These are phyloP conservation scores for Plasmodium billcollinsi DNA, from an alignment of 169 alveolate genomes.

Conservation along the genomic window DNA sequence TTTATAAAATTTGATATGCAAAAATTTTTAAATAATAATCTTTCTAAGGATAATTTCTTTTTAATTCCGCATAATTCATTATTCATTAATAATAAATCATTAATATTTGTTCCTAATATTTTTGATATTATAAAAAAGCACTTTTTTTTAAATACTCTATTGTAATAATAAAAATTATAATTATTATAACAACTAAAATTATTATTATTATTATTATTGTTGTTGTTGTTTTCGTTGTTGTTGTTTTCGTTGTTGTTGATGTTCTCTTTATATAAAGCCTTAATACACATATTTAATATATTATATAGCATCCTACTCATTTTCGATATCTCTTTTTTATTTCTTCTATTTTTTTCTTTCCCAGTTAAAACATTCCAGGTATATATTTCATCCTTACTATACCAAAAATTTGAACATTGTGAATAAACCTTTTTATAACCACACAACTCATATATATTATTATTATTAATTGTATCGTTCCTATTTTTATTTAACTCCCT, in stretches of 20 bases:
- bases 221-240: not conserved
- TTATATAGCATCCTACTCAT: constrained; percentile 37
- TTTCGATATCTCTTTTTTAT: constrained; percentile 33
- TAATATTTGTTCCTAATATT: constrained; percentile 30
- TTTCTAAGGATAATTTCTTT: constrained; percentile 19
- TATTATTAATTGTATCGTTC: not conserved
- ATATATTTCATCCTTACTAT: constrained; percentile 41
- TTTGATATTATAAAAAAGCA: constrained; percentile 56
- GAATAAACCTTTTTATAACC: not conserved
- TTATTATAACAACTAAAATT: no score
- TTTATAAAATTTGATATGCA: constrained; percentile 29
- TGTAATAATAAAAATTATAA: not conserved
- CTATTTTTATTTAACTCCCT: constrained; percentile 1
- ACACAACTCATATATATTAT: not conserved
- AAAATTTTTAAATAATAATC: constrained; percentile 36
- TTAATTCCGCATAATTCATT: not conserved
- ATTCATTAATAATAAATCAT: constrained; percentile 41
- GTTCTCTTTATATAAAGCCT: constrained; percentile 26
- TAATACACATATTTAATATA: constrained; percentile 47
- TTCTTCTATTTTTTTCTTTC: constrained; percentile 38
- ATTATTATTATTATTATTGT: no score
- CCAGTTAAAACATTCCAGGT: constrained; percentile 59
- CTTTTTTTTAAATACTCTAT: constrained; percentile 53
- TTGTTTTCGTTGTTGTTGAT: no score
- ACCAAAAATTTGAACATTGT: constrained; percentile 36